A percentile compares a stretch with the other conserved stretches of the same genome.
phyloP scores from a whole-genome alignment of 2,329 filamentous ascomycete species.

The Cytospora paraplurivora region DNA sequence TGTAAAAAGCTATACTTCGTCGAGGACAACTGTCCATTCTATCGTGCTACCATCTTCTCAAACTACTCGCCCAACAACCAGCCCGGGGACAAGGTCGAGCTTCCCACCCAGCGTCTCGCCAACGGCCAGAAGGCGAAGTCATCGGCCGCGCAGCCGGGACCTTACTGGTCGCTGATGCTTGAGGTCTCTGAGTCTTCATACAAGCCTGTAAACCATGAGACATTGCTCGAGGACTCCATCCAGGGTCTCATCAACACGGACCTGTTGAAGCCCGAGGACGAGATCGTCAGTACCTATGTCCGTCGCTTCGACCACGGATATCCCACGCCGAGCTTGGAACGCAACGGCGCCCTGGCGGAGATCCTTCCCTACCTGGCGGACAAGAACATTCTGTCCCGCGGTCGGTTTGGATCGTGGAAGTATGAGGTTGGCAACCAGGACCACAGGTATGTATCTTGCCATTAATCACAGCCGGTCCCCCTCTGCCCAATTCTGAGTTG shows the following conservation, averaged over 20 bases:
- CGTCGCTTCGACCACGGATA: constrained; percentile 98
- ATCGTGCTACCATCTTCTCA: constrained; percentile 99
- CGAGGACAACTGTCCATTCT: constrained; percentile 98
- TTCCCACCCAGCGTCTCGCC: constrained; percentile 82
- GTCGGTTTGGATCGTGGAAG: constrained; percentile 96
- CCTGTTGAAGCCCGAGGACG: constrained; percentile 87
- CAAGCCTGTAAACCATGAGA: constrained; percentile 90
- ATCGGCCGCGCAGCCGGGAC: constrained; percentile 76
- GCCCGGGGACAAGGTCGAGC: constrained; percentile 77
- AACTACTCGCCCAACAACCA: constrained; percentile 99
- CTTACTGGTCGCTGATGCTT: constrained; percentile 99
- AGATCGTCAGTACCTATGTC: constrained; percentile 98
- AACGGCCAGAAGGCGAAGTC: constrained; percentile 80
- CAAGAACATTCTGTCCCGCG: constrained; percentile 90
- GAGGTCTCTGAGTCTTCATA: constrained; percentile 94
- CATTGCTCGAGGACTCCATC: constrained; percentile 86
- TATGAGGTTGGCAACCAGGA: constrained; percentile 97
- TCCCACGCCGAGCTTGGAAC: constrained; percentile 91
- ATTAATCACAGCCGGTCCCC: too few relatives aligned
- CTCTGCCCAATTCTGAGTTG: too few relatives aligned
- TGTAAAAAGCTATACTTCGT: constrained; percentile 83
- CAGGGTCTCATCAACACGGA: constrained; percentile 97
- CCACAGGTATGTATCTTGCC: constrained; percentile 50
- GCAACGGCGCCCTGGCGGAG: constrained; percentile 90
- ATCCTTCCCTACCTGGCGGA: constrained; percentile 90